Evolutionary conservation across 345 rosid species (phyloP).

Genomic region (Arabidopsis thaliana): DNA sequence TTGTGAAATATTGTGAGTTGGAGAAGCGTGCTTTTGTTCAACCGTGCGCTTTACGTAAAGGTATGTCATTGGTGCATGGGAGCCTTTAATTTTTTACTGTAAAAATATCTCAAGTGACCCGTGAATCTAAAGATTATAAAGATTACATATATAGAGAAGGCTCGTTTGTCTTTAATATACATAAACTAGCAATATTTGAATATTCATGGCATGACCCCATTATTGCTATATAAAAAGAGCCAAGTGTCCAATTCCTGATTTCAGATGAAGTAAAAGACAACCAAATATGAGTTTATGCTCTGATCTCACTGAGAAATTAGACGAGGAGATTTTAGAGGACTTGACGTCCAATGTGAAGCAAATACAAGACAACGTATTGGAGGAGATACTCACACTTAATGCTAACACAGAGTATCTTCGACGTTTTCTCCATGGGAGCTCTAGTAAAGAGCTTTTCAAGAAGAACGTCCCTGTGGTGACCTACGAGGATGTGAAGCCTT

Average conservation of each 20-base stretch:
- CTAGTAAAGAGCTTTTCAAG: constrained; percentile 55
- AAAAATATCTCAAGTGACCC: no score
- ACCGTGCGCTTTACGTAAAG: constrained; percentile 14
- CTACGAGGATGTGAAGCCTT: constrained; percentile 64
- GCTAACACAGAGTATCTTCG: constrained; percentile 25
- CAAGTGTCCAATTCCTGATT: neutral
- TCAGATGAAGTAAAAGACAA: constrained; percentile 8
- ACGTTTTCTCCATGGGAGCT: constrained; percentile 45
- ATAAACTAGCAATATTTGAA: neutral
- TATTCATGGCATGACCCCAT: neutral
- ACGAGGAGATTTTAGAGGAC: constrained; percentile 17
- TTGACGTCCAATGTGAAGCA: constrained; percentile 25
- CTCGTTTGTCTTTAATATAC: no score
- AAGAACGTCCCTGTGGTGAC: constrained; percentile 57
- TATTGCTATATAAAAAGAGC: neutral
- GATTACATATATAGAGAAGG: no score
- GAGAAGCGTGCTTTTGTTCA: constrained; percentile 14
- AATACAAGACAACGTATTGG: constrained; percentile 50
- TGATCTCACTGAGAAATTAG: constrained; percentile 1
- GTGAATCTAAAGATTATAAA: no score
- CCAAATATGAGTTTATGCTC: constrained; percentile 24
- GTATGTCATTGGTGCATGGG: constrained; percentile 22
- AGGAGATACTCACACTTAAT: constrained; percentile 54
- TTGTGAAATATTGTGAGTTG: neutral
- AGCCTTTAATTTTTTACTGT: no score